Conservation (phyloP, 768 basidiomycete genomes). For the Chalciporus sphaerocephalus region DNA sequence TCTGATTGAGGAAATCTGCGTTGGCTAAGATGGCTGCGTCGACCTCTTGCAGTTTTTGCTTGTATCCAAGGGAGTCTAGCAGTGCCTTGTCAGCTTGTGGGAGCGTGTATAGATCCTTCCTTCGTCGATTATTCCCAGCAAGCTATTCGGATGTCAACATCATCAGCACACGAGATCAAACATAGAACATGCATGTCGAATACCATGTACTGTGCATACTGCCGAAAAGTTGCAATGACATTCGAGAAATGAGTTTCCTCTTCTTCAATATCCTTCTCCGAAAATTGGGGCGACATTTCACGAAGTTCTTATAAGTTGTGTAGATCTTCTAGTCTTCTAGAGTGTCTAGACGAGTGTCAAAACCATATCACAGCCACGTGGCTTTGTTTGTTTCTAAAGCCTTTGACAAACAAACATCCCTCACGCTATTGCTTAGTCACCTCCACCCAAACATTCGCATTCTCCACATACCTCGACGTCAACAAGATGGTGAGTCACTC, state of each 20-base stretch:
- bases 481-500: slow-evolving; percentile 14
- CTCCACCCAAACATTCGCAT: background rate
- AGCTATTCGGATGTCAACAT: slow-evolving; percentile 35
- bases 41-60: slow-evolving; percentile 70
- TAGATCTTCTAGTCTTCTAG: too few species aligned
- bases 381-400: slow-evolving; percentile 26
- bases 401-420: slow-evolving; percentile 21
- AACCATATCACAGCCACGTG: too few species aligned
- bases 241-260: slow-evolving; percentile 73
- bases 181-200: slow-evolving; percentile 4
- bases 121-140: slow-evolving; percentile 56
- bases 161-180: background rate
- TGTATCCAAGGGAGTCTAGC: slow-evolving; percentile 66
- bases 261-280: slow-evolving; percentile 38
- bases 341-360: too few species aligned
- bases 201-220: slow-evolving; percentile 69
- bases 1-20: slow-evolving; percentile 67
- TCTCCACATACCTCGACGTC: background rate
- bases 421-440: background rate
- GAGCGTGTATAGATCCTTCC: slow-evolving; percentile 75
- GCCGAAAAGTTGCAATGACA: slow-evolving; percentile 69
- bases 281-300: slow-evolving; percentile 26
- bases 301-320: too few species aligned
- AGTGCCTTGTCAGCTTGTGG: slow-evolving; percentile 65
- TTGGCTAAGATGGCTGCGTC: slow-evolving; percentile 81